Evolutionary conservation across 2,329 filamentous ascomycete genomes (phyloP).

Genomic region (Sarocladium strictum): DNA sequence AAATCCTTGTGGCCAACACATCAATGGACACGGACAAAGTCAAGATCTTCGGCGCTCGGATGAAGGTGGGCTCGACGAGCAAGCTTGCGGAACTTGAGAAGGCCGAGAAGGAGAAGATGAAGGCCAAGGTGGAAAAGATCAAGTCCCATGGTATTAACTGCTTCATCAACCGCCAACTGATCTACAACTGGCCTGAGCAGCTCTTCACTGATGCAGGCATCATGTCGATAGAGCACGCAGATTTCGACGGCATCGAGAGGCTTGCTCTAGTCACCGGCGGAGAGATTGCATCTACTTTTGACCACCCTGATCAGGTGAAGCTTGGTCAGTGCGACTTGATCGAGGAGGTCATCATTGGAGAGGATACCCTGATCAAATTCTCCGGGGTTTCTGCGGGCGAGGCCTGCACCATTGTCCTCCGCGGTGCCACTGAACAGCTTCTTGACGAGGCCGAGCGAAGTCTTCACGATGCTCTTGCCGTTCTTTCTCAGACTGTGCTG

Average conservation of each 20-base stretch:
- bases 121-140: conserved; percentile 97
- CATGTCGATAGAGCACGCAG: conserved; percentile 96
- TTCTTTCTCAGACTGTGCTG: conserved; percentile 92
- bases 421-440: conserved; percentile 93
- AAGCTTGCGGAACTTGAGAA: conserved; percentile 98
- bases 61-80: conserved; percentile 93
- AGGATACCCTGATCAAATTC: conserved; percentile 96
- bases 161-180: conserved; percentile 98
- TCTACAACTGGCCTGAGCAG: conserved; percentile 99
- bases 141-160: conserved; percentile 99
- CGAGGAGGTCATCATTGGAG: conserved; percentile 96
- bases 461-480: conserved; percentile 90
- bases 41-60: conserved; percentile 96
- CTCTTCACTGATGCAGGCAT: conserved; percentile 97
- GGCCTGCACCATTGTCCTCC: conserved; percentile 93
- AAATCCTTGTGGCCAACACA: conserved; percentile 96
- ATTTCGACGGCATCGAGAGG: conserved; percentile 96
- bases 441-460: conserved; percentile 95
- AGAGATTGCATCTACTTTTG: conserved; percentile 96
- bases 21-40: conserved; percentile 99
- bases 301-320: conserved; percentile 96
- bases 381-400: conserved; percentile 90
- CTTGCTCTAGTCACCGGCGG: conserved; percentile 92
- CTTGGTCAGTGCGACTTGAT: conserved; percentile 92
- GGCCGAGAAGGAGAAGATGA: conserved; percentile 99